Evolutionary conservation across 164 flowering plant genomes (phyloP).

Genomic region (Echeveria elegans): DNA sequence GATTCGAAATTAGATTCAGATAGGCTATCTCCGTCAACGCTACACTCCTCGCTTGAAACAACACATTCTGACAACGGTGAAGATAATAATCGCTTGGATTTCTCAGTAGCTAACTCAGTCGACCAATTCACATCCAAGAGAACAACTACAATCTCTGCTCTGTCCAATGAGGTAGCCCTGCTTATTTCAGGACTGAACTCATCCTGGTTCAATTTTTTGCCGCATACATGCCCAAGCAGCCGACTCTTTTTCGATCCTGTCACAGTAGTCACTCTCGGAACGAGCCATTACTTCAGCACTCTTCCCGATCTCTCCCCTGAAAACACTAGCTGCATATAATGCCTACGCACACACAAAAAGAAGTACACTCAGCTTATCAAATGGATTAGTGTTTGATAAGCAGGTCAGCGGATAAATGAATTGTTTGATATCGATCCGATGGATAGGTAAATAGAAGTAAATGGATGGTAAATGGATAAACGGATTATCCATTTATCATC

Average conservation of each 20-base stretch:
- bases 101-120: slow-evolving; percentile 43
- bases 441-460: no score
- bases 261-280: slow-evolving; percentile 31
- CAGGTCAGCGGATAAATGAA: no score
- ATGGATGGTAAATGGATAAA: no score
- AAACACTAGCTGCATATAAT: no score
- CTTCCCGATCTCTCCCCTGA: no score
- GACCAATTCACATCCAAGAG: slow-evolving; percentile 87
- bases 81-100: slow-evolving; percentile 15
- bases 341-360: no score
- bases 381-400: no score
- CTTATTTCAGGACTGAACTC: slow-evolving; percentile 19
- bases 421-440: no score
- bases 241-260: slow-evolving; percentile 32
- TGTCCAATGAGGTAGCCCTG: slow-evolving; percentile 52
- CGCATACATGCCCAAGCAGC: slow-evolving; percentile 60
- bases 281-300: slow-evolving; percentile 14
- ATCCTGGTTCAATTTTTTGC: slow-evolving; percentile 40
- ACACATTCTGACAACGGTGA: slow-evolving; percentile 13
- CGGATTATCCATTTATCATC: no score
- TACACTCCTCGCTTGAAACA: slow-evolving; percentile 12
- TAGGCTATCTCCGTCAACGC: slow-evolving; percentile 9
- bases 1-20: slow-evolving; percentile 13
- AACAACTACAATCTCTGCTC: slow-evolving; percentile 84
- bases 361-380: no score